These are phyloP conservation scores for Chalciporus pseudorubinellus DNA, from an alignment of 768 basidiomycete genomes.

Conservation along the genomic window DNA sequence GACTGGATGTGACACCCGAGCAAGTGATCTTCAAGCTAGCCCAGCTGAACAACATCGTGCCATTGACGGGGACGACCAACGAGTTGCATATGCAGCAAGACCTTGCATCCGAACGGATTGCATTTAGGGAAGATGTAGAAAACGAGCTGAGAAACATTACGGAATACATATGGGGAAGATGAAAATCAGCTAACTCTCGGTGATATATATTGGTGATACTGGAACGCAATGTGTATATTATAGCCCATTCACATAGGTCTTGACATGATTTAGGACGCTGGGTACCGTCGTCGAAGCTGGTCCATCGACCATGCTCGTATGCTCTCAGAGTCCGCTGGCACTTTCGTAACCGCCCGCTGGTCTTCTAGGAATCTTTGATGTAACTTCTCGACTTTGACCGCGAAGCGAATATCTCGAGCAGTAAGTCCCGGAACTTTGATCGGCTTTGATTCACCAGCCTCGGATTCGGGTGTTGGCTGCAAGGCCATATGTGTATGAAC, in stretches of 20 bases:
- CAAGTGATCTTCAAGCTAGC: constrained; percentile 71
- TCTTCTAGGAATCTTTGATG: constrained; percentile 25
- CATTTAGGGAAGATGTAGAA: constrained; percentile 28
- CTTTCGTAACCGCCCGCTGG: constrained; percentile 22
- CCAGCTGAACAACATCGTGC: constrained; percentile 62
- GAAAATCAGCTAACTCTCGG: neutral
- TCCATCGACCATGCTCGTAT: constrained; percentile 26
- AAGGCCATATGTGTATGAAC: constrained; percentile 30
- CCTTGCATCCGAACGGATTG: constrained; percentile 43
- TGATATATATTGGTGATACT: neutral
- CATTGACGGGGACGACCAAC: constrained; percentile 73
- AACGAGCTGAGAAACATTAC: constrained; percentile 23
- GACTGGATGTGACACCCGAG: constrained; percentile 52
- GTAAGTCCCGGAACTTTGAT: constrained; percentile 43
- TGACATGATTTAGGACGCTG: neutral
- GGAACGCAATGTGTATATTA: neutral
- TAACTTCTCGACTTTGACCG: constrained; percentile 39
- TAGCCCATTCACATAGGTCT: neutral
- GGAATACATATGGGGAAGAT: constrained; percentile 32
- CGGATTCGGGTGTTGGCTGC: constrained; percentile 4
- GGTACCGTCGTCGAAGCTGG: constrained; percentile 23
- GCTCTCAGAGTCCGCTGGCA: constrained; percentile 9
- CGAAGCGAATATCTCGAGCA: constrained; percentile 49
- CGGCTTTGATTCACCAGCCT: constrained; percentile 9
- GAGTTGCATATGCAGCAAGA: constrained; percentile 68